Base-by-base conservation (phyloP, 768 basidiomycete genomes). In the Boletus rubropictus region DNA sequence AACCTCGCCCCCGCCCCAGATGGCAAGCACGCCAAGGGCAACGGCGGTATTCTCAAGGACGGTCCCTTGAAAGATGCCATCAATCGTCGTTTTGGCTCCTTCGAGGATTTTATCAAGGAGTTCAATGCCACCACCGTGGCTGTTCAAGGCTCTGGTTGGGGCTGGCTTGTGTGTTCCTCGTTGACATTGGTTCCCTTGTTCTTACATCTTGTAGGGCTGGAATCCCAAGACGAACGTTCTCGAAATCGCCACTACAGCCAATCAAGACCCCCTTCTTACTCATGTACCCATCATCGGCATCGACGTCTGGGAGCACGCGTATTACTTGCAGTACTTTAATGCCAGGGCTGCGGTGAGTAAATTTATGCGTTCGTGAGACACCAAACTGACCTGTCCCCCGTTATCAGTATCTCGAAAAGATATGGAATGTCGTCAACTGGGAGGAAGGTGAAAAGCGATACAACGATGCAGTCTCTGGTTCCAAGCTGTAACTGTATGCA, bases 321-420 rank as follows among this genome's bases (percentile, higher is more conserved):
- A 92, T 76, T 97, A 96, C 73, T 80, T 96, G 61, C 92, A 97
- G 69, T 97, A 97, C 74, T 81, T 88, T 67, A 97, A 96, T 69
- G 92, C 91, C 60, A 95, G 94, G 77, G 81, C 73, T 46, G 87
- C 90, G 62, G 92, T 95, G 62, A 67, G 92, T 76, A 25, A 18
- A 31, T 31, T 20, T 35, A 9, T 39, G 4, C 4, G 31, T 21
- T 3, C 5, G 10, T 11, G 25, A 33, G 34, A 40, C 29, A 14
- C 7, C 22, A 11, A 4, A 27, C 29, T 53, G 46, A 49, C 21
- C 6, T 34, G 42, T 27, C 5, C 25, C 2, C 24, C 17, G 7
- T 42, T 31, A 17, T 20, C 55, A 85, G 85, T 87, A 87, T 66
- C 75, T 88, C 59, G 77, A 77, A 47, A 86, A 84, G 39, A 86